These are phyloP conservation scores for Rhododendron simsii DNA, from an alignment of 148 eudicot species.

Conservation along the genomic window DNA sequence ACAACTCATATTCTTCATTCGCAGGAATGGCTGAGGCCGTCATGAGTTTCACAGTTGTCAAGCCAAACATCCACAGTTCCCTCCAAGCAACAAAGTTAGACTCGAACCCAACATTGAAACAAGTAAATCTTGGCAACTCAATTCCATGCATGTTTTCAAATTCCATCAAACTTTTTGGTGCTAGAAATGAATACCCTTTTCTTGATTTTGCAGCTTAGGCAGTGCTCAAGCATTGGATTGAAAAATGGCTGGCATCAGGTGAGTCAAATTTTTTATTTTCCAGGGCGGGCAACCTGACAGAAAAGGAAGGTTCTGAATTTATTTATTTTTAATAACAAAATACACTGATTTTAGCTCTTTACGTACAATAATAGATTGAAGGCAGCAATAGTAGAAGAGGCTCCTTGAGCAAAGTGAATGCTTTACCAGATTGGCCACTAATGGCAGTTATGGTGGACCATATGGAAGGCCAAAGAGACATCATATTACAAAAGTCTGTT, in stretches of 20 bases:
- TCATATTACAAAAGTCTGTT: constrained; percentile 59
- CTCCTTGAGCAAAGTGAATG: constrained; percentile 31
- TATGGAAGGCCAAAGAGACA: constrained; percentile 69
- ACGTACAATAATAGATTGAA: constrained; percentile 5
- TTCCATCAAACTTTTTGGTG: not conserved
- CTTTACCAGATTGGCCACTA: constrained; percentile 24
- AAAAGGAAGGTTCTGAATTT: not conserved
- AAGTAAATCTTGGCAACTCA: constrained; percentile 15
- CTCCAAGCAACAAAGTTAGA: constrained; percentile 26
- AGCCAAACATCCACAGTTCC: constrained; percentile 29
- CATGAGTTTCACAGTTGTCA: constrained; percentile 41
- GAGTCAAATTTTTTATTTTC: constrained; percentile 1
- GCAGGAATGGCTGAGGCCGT: constrained; percentile 38
- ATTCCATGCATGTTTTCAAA: not conserved
- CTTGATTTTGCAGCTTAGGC: constrained; percentile 49
- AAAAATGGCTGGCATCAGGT: constrained; percentile 43
- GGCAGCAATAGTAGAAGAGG: constrained; percentile 26
- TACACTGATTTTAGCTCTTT: not conserved
- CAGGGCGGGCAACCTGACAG: not conserved
- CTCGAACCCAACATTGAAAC: constrained; percentile 17
- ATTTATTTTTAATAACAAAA: not conserved
- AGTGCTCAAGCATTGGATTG: constrained; percentile 31
- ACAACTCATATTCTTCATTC: not conserved
- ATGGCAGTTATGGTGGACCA: constrained; percentile 86
- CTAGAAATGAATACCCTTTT: not conserved